A percentile compares a stretch with the other conserved stretches of the same genome.
These are phyloP conservation scores for Nemania diffusa DNA, from an alignment of 2,329 filamentous ascomycete genomes.

Conservation along the genomic window DNA sequence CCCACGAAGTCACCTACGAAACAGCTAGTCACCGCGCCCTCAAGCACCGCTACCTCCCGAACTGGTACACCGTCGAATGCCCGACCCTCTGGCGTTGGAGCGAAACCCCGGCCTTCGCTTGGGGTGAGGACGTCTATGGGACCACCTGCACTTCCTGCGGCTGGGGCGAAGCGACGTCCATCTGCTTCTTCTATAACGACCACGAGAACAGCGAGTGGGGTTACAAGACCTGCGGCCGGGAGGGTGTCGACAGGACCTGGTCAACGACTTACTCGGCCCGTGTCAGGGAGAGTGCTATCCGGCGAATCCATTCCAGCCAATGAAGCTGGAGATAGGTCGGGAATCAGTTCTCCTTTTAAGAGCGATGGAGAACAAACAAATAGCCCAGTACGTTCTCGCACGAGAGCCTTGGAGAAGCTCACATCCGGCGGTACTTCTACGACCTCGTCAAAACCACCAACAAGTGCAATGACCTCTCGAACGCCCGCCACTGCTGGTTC, in stretches of 20 bases:
- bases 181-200: conserved; percentile 56
- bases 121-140: conserved; percentile 73
- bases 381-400: conserved; percentile 62
- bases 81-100: conserved; percentile 55
- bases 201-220: conserved; percentile 47
- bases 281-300: conserved; percentile 57
- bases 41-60: conserved; percentile 68
- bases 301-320: conserved; percentile 58
- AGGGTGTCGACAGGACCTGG: conserved; percentile 52
- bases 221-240: conserved; percentile 54
- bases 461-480: conserved; percentile 40
- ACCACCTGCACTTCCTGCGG: conserved; percentile 65
- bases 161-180: conserved; percentile 56
- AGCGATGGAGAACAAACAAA: conserved; percentile 62
- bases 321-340: conserved; percentile 54
- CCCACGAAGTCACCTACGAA: conserved; percentile 85
- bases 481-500: conserved; percentile 46
- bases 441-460: conserved; percentile 48
- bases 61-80: conserved; percentile 72
- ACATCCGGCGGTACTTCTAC: conserved; percentile 51
- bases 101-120: conserved; percentile 67
- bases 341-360: conserved; percentile 59
- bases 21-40: conserved; percentile 66
- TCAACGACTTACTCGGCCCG: conserved; percentile 53
- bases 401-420: conserved; percentile 63